Percentiles rank a stretch among this genome's conserved stretches.
These are phyloP conservation scores for Tuber magnatum DNA, from an alignment of 495 filamentous ascomycete species.

Conservation along the genomic window DNA sequence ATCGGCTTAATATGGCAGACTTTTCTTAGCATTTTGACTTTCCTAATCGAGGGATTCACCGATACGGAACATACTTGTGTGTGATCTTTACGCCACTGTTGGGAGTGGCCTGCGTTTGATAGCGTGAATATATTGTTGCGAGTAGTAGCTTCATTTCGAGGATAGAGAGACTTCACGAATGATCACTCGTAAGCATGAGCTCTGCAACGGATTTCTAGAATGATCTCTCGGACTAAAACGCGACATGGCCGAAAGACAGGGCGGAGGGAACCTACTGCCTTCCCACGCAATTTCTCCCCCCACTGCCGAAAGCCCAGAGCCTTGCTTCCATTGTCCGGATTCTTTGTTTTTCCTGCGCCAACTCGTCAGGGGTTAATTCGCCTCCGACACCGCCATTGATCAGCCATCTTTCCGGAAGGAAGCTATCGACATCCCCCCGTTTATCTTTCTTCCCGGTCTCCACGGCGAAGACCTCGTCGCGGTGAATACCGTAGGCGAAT, in stretches of 20 bases:
- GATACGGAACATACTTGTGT: slow-evolving; percentile 5
- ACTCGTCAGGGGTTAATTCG: not conserved
- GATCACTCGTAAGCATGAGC: slow-evolving; percentile 5
- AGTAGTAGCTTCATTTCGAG: slow-evolving; percentile 25
- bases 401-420: slow-evolving; percentile 35
- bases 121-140: slow-evolving; percentile 18
- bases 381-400: slow-evolving; percentile 25
- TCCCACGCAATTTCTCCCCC: slow-evolving; percentile 12
- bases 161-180: slow-evolving; percentile 16
- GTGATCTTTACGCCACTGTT: not conserved
- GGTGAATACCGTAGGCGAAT: slow-evolving; percentile 47
- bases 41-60: not conserved
- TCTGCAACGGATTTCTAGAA: not conserved
- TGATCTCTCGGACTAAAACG: not conserved
- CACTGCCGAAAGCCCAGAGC: slow-evolving; percentile 27
- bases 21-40: not conserved
- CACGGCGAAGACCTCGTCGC: slow-evolving; percentile 41
- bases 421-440: not conserved
- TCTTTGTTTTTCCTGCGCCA: slow-evolving; percentile 20
- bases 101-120: slow-evolving; percentile 3
- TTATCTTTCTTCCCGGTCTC: slow-evolving; percentile 15
- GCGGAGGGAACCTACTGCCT: slow-evolving; percentile 41
- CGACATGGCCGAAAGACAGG: slow-evolving; percentile 4
- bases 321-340: slow-evolving; percentile 34
- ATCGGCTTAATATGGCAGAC: slow-evolving; percentile 6